Percentiles rank a stretch among this genome's conserved stretches.
Evolutionary conservation across 345 rosid species (phyloP).

Genomic region (Eucalyptus polyanthemos): DNA sequence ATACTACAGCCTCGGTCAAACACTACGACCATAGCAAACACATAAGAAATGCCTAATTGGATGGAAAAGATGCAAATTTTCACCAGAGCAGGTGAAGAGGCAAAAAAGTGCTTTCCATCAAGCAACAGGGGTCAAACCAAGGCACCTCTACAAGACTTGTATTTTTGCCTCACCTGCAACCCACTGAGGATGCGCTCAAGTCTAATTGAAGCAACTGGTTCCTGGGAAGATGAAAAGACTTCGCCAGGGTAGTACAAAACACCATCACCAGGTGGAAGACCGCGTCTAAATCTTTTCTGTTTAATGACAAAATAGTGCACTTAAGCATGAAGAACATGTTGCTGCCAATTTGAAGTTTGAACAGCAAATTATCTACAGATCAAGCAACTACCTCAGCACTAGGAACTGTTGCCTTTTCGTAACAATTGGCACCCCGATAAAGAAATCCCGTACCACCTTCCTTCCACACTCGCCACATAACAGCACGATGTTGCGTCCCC

Average conservation of each 20-base stretch:
- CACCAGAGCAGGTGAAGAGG: no score
- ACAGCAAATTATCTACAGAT: background rate
- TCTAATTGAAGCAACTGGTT: slow-evolving; percentile 78
- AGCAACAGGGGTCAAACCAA: background rate
- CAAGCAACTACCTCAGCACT: slow-evolving; percentile 65
- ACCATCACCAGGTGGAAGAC: slow-evolving; percentile 92
- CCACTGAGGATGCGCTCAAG: slow-evolving; percentile 86
- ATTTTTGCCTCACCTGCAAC: slow-evolving; percentile 46
- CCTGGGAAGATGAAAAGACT: slow-evolving; percentile 72
- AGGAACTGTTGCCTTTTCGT: slow-evolving; percentile 81
- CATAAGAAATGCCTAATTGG: background rate
- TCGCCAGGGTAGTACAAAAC: slow-evolving; percentile 84
- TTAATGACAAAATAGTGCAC: background rate
- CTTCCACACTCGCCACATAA: slow-evolving; percentile 94
- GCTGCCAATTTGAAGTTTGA: no score
- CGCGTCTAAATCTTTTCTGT: slow-evolving; percentile 80
- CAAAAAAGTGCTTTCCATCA: background rate
- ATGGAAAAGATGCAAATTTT: background rate
- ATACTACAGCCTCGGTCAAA: background rate
- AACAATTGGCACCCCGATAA: slow-evolving; percentile 95
- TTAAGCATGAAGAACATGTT: background rate
- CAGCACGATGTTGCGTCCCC: slow-evolving; percentile 95
- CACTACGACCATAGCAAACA: no score
- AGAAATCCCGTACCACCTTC: slow-evolving; percentile 96
- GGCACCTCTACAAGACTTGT: background rate